These are phyloP conservation scores for Paramecium sexaurelia DNA, from an alignment of 73 alveolate species.

Conservation along the genomic window DNA sequence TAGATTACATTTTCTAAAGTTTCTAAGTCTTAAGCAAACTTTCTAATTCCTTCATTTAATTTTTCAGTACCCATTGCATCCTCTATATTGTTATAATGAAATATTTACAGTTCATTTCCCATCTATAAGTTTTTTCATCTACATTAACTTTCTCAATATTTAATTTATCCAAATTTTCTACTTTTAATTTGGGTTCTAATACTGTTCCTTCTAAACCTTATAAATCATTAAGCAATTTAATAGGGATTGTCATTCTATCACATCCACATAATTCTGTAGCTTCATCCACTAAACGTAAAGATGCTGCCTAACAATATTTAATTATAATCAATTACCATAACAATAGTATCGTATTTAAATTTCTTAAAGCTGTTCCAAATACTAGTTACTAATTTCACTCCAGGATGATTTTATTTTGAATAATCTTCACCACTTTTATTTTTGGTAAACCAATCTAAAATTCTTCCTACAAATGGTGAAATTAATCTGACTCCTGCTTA, in stretches of 20 bases:
- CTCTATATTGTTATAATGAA: conserved; percentile 18
- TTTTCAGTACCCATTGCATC: conserved; percentile 87
- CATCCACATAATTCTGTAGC: conserved; percentile 79
- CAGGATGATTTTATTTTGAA: conserved; percentile 76
- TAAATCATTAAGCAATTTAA: conserved; percentile 78
- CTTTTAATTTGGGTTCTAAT: conserved; percentile 39
- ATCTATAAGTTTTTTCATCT: conserved; percentile 68
- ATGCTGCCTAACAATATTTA: conserved; percentile 60
- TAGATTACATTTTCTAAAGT: conserved; percentile 60
- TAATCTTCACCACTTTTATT: conserved; percentile 71
- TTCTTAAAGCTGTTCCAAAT: conserved; percentile 79
- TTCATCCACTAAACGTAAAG: conserved; percentile 72
- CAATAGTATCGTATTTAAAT: conserved; percentile 72
- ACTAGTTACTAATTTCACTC: conserved; percentile 72
- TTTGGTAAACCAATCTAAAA: conserved; percentile 76
- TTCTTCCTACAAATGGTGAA: conserved; percentile 87
- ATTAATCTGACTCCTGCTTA: conserved; percentile 83
- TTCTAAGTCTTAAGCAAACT: conserved; percentile 74
- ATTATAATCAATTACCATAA: conserved; percentile 74
- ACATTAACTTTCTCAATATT: conserved; percentile 58
- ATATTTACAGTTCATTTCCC: conserved; percentile 52
- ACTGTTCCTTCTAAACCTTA: conserved; percentile 31
- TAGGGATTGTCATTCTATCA: conserved; percentile 84
- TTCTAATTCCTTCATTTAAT: conserved; percentile 81
- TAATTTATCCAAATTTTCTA: conserved; percentile 35